Base-by-base conservation (phyloP, 306 rosid genomes). In the Cucumis sativus region DNA sequence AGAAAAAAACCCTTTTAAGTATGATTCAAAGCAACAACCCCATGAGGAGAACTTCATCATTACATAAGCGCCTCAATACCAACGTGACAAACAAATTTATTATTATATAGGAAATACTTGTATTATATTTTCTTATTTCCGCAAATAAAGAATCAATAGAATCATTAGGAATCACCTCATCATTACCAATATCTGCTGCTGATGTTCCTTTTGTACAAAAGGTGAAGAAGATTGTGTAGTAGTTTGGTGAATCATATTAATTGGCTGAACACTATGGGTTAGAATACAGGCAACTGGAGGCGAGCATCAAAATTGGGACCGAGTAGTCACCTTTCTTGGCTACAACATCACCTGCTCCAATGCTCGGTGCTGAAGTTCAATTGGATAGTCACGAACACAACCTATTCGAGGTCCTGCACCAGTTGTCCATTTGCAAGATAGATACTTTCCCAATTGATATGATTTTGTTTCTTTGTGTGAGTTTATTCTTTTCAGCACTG, bases 341-440 rank as follows among this genome's bases (percentile, higher is more conserved):
- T 98, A 96, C 81, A 96, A 84, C 81, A 80, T 87, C 62, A 96
- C 96, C 83, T 92, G 89, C 87, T 96, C 98, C 81, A 96, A 79
- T 17, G 99, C 99, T 52, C 78, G 85, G 68, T 86, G 76, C 84
- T 89, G 98, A 45, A 96, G 99, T 84, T 92, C 92, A 3, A 86
- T 82, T 9, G 99, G 99, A 77, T 92, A 96, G 85, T 92, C 98
- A 68, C 98, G 82, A 3, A 92, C 92, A 14, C 99, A 96, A 5
- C 99, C 89, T 3, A 96, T 96, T 54, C 99, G 92, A 0, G 99
- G 99, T 35, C 99, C 99, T 1, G 97, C 99, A 47, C 99, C 99
- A 0, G 99, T 92, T 41, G 99, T 96, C 99, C 99, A 96, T 82
- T 91, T 96, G 88, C 89, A 92, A 2, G 99, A 96, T 74, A 96